Evolutionary conservation across 176 grass and related monocot genomes (phyloP).

Genomic region (Raddia guianensis): DNA sequence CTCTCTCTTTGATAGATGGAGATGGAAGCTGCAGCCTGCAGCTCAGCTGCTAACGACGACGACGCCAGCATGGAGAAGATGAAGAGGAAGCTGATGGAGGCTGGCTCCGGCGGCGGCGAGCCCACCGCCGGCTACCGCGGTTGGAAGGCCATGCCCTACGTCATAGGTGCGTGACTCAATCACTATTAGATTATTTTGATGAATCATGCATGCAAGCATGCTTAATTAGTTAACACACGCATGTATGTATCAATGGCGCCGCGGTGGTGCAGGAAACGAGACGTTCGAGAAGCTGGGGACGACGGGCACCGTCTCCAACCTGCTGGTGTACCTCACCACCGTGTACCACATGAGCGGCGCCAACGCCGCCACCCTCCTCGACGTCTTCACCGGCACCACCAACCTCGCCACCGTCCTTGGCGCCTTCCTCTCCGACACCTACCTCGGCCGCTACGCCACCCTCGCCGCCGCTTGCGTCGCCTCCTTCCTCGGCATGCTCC

Average conservation of each 20-base stretch:
- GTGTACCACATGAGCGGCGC: slow-evolving; percentile 58
- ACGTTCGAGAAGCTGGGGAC: slow-evolving; percentile 77
- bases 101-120: background rate
- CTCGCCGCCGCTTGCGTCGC: slow-evolving; percentile 47
- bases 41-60: no score
- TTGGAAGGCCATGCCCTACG: slow-evolving; percentile 85
- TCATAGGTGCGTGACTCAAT: slow-evolving; percentile 64
- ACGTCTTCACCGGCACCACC: slow-evolving; percentile 50
- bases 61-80: background rate
- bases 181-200: background rate
- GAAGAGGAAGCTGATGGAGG: background rate
- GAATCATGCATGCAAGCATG: no score
- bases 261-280: slow-evolving; percentile 72
- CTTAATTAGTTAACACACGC: no score
- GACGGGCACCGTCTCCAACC: slow-evolving; percentile 63
- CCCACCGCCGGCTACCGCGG: slow-evolving; percentile 37
- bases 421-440: slow-evolving; percentile 67
- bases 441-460: slow-evolving; percentile 65
- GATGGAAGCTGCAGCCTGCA: no score
- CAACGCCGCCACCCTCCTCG: slow-evolving; percentile 44
- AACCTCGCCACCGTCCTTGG: slow-evolving; percentile 56
- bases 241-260: no score
- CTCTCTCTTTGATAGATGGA: no score
- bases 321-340: slow-evolving; percentile 68
- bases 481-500: slow-evolving; percentile 63